Evolutionary conservation across 352 stramenopile genomes (phyloP), one percentile per base, ranked within the genome.

Genomic region (Pythium chondricola): DNA sequence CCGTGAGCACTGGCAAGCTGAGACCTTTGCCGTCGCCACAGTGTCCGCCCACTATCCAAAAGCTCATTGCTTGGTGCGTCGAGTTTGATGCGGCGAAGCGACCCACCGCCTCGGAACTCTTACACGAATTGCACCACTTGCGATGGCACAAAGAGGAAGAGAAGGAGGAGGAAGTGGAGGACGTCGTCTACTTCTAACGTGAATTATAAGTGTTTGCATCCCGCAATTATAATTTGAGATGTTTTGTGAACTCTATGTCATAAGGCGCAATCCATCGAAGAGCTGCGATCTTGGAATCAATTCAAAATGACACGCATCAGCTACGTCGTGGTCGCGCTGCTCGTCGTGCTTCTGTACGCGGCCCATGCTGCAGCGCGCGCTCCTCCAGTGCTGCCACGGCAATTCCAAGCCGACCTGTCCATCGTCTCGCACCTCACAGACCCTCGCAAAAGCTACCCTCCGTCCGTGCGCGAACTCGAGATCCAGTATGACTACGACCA

Each of bases 401-500:
- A 83, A 41, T 86, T 86, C 51, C 62, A 68, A 38, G 74, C 71
- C 6, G 69, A 84, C 21, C 58, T 85, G 46, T 49, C 62, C 5
- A 43, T 83, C 33, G 44, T 83, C 32, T 85, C 77, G 26, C 77
- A 88, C 43, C 58, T 88, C 44, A 77, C 74, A 2, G 70, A 88
- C 44, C 63, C 73, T 37, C 59, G 46, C 7, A 65, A 79, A 43
- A 52, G 50, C 24, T 85, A 88, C 51, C 77, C 77, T 29, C 74
- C 77, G 29, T 81, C 73, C 6, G 38, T 70, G 32, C 67, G 70
- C 37, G 48, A 67, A 45, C 77, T 88, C 58, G 56, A 61, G 11
- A 61, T 88, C 32, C 66, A 73, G 27, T 88, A 86, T 51, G 77
- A 88, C 49, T 85, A 65, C 24, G 67, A 71, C 47, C 59, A 84